Conservation (phyloP, 2,329 filamentous ascomycete species). For the Westerdykella sp. region DNA sequence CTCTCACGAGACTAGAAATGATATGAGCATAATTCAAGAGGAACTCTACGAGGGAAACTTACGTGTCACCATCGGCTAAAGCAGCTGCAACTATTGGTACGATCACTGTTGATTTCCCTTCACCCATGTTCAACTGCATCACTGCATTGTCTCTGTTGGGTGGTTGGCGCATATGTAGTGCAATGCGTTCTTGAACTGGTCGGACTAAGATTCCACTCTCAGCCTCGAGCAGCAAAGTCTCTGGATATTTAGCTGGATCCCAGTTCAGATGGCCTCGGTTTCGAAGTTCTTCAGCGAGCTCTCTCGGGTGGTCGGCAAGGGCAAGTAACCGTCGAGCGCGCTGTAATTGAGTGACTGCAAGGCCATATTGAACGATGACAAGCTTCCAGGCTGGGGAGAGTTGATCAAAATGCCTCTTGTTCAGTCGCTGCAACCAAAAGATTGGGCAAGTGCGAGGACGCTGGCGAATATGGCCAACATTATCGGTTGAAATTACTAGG, state of each 20-base stretch:
- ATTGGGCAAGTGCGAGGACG: conserved; percentile 16
- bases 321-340: conserved; percentile 21
- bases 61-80: conserved; percentile 45
- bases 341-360: conserved; percentile 25
- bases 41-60: conserved; percentile 2
- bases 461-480: conserved; percentile 6
- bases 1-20: conserved; percentile 43
- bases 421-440: conserved; percentile 23
- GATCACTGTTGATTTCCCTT: conserved; percentile 53
- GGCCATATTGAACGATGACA: conserved; percentile 18
- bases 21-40: not conserved
- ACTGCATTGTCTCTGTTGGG: conserved; percentile 51
- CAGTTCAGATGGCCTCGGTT: conserved; percentile 53
- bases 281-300: conserved; percentile 38
- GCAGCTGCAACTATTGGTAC: conserved; percentile 29
- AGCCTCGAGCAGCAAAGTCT: conserved; percentile 59
- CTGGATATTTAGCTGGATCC: conserved; percentile 48
- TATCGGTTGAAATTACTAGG: conserved; percentile 1
- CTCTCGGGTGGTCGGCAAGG: not conserved
- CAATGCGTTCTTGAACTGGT: conserved; percentile 56
- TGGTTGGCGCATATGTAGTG: conserved; percentile 54
- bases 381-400: conserved; percentile 18
- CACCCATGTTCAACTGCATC: conserved; percentile 62
- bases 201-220: conserved; percentile 60
- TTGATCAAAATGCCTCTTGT: conserved; percentile 10